phyloP scores from a whole-genome alignment of 1,139 yeast genomes.

The Candida sanyaensis region DNA sequence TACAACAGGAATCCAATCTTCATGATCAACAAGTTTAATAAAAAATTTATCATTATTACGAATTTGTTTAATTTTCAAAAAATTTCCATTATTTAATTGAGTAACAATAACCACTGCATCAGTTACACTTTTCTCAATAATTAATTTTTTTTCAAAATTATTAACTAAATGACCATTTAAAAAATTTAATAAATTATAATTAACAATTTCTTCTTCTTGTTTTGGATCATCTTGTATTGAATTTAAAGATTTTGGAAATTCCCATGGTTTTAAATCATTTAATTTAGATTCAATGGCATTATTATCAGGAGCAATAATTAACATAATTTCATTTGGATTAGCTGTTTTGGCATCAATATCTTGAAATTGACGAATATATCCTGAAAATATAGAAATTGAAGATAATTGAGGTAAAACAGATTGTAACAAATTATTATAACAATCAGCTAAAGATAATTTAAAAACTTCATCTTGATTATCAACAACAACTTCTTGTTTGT shows the following conservation, averaged over 20 bases:
- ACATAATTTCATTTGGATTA: constrained; percentile 33
- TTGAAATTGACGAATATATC: constrained; percentile 56
- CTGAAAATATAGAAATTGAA: constrained; percentile 52
- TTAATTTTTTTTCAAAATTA: constrained; percentile 23
- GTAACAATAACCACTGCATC: constrained; percentile 24
- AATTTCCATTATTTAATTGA: constrained; percentile 40
- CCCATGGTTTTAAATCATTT: constrained; percentile 62
- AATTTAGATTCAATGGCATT: constrained; percentile 44
- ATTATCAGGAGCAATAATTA: constrained; percentile 64
- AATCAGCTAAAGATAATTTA: constrained; percentile 13
- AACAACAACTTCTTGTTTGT: constrained; percentile 8
- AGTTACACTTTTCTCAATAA: constrained; percentile 16
- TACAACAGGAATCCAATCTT: constrained; percentile 39
- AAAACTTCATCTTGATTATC: constrained; percentile 5
- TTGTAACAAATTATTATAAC: constrained; percentile 23
- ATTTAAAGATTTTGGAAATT: constrained; percentile 53
- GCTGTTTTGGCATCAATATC: constrained; percentile 46
- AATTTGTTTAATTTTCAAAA: constrained; percentile 42
- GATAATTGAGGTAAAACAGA: constrained; percentile 45
- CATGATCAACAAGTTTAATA: constrained; percentile 28
- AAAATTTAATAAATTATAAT: constrained; percentile 50
- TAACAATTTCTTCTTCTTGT: constrained; percentile 43
- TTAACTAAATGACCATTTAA: constrained; percentile 54
- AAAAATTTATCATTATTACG: constrained; percentile 35
- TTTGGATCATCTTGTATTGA: constrained; percentile 29